Conservation (phyloP, 768 basidiomycete species). For the Tulasnella sp. region DNA sequence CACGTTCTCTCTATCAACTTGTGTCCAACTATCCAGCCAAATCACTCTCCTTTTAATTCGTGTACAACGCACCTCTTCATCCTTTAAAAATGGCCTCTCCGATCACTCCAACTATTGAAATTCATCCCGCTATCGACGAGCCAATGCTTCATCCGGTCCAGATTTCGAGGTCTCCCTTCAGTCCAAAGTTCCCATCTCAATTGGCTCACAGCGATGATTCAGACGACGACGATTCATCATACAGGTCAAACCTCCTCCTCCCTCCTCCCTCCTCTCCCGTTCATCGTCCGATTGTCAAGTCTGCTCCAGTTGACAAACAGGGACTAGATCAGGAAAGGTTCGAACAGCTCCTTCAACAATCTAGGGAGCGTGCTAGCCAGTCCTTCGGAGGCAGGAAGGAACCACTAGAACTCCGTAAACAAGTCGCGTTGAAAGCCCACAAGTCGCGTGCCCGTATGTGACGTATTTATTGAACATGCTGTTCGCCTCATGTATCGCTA, state of each 20-base stretch:
- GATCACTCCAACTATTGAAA: slow-evolving; percentile 14
- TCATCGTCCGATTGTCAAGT: slow-evolving; percentile 34
- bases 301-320: slow-evolving; percentile 27
- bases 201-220: slow-evolving; percentile 37
- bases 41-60: slow-evolving; percentile 5
- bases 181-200: slow-evolving; percentile 19
- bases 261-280: slow-evolving; percentile 29
- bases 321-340: slow-evolving; percentile 54
- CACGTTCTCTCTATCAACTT: background rate
- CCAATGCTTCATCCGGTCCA: background rate
- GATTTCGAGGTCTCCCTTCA: slow-evolving; percentile 7
- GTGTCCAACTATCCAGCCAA: background rate
- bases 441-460: slow-evolving; percentile 58
- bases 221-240: slow-evolving; percentile 36
- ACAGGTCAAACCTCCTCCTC: slow-evolving; percentile 33
- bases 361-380: slow-evolving; percentile 39
- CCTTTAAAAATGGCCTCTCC: background rate
- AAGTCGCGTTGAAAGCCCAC: slow-evolving; percentile 60
- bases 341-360: slow-evolving; percentile 46
- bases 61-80: background rate
- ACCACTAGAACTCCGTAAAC: slow-evolving; percentile 49
- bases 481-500: background rate
- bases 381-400: slow-evolving; percentile 10
- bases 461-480: background rate
- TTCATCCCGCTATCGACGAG: slow-evolving; percentile 14